phyloP scores from a whole-genome alignment of 1,284 basidiomycete genomes.

The Wolfiporia cocos region DNA sequence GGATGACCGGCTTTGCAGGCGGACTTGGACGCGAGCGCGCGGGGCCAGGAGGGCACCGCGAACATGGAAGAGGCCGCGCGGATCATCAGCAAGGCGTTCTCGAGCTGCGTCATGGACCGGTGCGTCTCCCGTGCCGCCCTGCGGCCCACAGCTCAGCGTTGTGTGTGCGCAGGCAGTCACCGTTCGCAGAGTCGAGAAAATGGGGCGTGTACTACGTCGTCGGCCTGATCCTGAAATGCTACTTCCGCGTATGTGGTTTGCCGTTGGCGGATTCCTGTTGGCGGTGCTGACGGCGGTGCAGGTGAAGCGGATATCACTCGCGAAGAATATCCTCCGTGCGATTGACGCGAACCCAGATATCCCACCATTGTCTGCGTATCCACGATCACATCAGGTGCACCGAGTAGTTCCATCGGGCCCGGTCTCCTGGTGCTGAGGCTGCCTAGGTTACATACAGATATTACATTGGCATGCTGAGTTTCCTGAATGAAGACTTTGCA shows the following conservation, averaged over 20 bases:
- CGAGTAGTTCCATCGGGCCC: background rate
- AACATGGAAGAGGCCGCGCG: conserved; percentile 91
- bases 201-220: conserved; percentile 97
- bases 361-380: conserved; percentile 72
- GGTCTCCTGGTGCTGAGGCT: conserved; percentile 1
- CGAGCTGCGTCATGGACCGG: conserved; percentile 87
- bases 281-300: conserved; percentile 24
- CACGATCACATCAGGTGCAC: conserved; percentile 80
- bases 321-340: conserved; percentile 89
- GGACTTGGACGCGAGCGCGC: conserved; percentile 55
- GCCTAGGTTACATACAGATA: conserved; percentile 84
- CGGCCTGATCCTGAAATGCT: conserved; percentile 86
- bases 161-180: conserved; percentile 33
- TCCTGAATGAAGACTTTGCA: conserved; percentile 87
- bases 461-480: conserved; percentile 91
- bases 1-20: too few relatives aligned
- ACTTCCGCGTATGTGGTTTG: conserved; percentile 72
- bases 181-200: conserved; percentile 75
- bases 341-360: conserved; percentile 83
- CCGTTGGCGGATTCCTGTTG: background rate
- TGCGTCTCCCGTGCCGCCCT: too few relatives aligned
- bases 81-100: conserved; percentile 89
- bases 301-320: conserved; percentile 87
- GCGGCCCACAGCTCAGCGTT: too few relatives aligned
- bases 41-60: conserved; percentile 55